Evolutionary conservation across 2,329 filamentous ascomycete species (phyloP).

Genomic region (Fusarium scirpi): DNA sequence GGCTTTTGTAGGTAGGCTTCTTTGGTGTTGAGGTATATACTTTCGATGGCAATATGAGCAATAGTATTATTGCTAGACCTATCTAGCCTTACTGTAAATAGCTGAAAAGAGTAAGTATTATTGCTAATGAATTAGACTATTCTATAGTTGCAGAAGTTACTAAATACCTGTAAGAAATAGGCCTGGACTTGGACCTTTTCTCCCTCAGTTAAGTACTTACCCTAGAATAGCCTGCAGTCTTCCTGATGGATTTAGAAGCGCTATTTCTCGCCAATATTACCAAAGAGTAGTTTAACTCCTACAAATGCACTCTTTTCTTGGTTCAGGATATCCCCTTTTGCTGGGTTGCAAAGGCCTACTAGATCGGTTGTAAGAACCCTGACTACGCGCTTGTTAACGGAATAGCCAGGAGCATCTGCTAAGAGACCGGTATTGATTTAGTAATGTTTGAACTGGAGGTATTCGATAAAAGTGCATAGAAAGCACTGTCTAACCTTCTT

Average conservation of each 20-base stretch:
- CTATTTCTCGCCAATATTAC: conserved; percentile 10
- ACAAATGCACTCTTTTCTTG: conserved; percentile 8
- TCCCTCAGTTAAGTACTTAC: conserved; percentile 6
- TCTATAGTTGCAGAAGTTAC: neutral
- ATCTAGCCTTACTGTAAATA: conserved; percentile 3
- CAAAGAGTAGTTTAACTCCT: conserved; percentile 6
- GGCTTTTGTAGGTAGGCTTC: conserved; percentile 5
- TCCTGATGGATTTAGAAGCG: conserved; percentile 11
- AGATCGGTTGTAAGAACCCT: conserved; percentile 12
- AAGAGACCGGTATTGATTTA: conserved; percentile 14
- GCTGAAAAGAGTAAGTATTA: conserved; percentile 5
- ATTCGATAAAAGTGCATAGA: neutral
- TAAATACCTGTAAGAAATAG: neutral
- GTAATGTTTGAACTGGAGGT: conserved; percentile 6
- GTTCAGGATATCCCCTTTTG: conserved; percentile 11
- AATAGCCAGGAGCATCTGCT: conserved; percentile 10
- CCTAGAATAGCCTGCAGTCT: conserved; percentile 8
- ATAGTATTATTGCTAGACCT: conserved; percentile 10
- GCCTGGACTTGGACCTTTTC: conserved; percentile 7
- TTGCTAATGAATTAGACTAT: neutral
- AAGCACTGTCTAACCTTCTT: neutral
- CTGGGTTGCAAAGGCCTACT: conserved; percentile 7
- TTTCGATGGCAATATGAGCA: conserved; percentile 14
- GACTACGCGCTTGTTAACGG: conserved; percentile 14
- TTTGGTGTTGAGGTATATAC: conserved; percentile 8